phyloP scores from a whole-genome alignment of 768 basidiomycete species.

The Kwoniella pini region DNA sequence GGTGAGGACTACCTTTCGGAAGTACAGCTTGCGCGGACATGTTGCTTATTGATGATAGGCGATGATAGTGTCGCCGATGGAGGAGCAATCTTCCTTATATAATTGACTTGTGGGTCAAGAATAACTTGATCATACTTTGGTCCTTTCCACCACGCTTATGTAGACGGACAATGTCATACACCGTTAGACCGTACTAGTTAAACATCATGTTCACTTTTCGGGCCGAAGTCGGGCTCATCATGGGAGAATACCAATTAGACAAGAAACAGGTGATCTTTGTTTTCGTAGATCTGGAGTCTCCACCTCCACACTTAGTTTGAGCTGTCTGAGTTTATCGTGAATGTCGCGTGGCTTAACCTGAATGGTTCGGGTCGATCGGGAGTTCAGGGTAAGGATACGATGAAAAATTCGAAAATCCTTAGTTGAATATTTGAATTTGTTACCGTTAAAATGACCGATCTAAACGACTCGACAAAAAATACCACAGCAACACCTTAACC shows the following conservation, averaged over 20 bases:
- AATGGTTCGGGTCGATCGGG: background rate
- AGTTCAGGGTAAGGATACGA: background rate
- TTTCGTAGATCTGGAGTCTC: background rate
- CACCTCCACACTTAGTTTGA: no score
- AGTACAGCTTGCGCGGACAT: slow-evolving; percentile 23
- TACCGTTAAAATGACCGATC: no score
- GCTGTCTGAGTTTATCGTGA: no score
- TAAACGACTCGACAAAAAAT: background rate
- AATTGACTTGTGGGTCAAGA: no score
- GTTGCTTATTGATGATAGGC: background rate
- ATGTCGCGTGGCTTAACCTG: no score
- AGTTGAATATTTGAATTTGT: no score
- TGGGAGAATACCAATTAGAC: background rate
- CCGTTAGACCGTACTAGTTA: background rate
- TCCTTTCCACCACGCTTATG: no score
- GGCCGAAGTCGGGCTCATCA: slow-evolving; percentile 1
- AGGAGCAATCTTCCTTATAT: background rate
- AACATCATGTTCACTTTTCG: background rate
- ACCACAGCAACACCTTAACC: background rate
- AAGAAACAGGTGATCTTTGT: background rate
- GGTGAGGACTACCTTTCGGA: slow-evolving; percentile 11
- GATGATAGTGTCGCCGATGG: background rate
- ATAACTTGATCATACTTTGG: no score
- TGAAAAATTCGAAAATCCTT: background rate
- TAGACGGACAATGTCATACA: background rate